Evolutionary conservation across 1,284 basidiomycete species (phyloP), one percentile per base, ranked within the genome.

Genomic region (Moesziomyces antarcticus): DNA sequence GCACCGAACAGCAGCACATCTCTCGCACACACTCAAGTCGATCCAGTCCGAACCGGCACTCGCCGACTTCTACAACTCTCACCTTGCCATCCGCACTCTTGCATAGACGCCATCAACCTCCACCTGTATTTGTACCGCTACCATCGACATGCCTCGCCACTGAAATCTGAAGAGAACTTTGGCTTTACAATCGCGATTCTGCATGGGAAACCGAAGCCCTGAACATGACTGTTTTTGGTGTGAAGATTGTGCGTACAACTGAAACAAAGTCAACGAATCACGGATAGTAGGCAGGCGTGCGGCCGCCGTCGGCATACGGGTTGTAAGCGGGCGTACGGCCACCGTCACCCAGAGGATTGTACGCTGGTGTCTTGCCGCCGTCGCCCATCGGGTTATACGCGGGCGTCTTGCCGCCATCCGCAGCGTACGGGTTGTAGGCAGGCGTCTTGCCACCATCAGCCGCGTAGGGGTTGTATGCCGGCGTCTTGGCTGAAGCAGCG

Each of bases 311-410:
- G 24, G 50, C 51, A n/a, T 70, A 77, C 16, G 74, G 74, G 21
- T 73, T 59, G 63, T 74, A 73, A 10, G 54, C 74, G 16, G 74
- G 74, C 16, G 74, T 76, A 2, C 64, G 58, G n/a, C 74, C 70
- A 20, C 74, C 74, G 22, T 76, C 74, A 5, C 41, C 70, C 35
- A 50, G 46, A 14, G 74, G 70, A 35, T 76, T 76, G 71, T 82
- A 80, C 0, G 78, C 80, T 0, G 80, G 80, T n/a, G 80, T 82
- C 47, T 73, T 74, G n/a, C 75, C 78, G n/a, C 79, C 79, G 21
- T 73, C 76, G 21, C 48, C 65, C 6, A 69, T 40, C 16, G 67
- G 63, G 22, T 77, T 76, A 50, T 75, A 79, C 0, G 78, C 77
- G 5, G 80, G 80, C 13, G 79, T 80, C 60, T 71, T 73, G 46